Base-by-base conservation (phyloP, 1,284 basidiomycete genomes). In the Melampsora abietis-canadensis region DNA sequence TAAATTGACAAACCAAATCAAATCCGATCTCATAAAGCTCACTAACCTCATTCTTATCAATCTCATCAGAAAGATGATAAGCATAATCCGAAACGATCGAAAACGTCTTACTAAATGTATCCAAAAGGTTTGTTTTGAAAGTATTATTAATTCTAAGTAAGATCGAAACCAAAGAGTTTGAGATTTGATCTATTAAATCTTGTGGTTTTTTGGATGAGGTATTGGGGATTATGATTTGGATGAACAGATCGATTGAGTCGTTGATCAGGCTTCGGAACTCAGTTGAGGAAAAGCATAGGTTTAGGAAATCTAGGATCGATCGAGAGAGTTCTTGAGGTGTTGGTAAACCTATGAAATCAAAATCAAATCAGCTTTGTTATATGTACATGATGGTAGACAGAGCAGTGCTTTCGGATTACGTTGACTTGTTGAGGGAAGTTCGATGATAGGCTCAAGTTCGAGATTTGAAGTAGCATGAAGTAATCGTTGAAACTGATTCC, bases 401-500 rank as follows among this genome's bases (percentile, higher is more conserved):
- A 12, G 19, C n/a, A 8, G 14, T 0, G 1, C 0, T 1, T n/a
- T n/a, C 0, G 14, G 21, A 12, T 54, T 19, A 54, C 51, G 17
- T 54, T 54, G 17, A 54, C 51, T 46, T 0, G 54, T 47, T 64
- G 68, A 37, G 21, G 61, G 61, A 27, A 54, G 19, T 10, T 34
- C 63, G 47, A 64, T 44, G 15, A 48, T 54, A 12, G 40, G 57
- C 12, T 60, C 54, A n/a, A 60, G 60, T 2, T 31, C 51, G 24
- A 47, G 31, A 21, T 61, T 6, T 21, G 63, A 15, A 27, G 51
- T 15, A 19, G 47, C 60, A 64, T 57, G 14, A 21, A 72, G 46
- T 24, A 72, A 51, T 31, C 60, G 24, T 63, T 72, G 68, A 31
- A 64, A 17, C 63, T 72, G 68, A 37, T 57, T 64, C 4, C 64